Percentiles rank a stretch among this genome's conserved stretches.
Conservation (phyloP, 2,329 filamentous ascomycete genomes). For the Fusarium sp. region DNA sequence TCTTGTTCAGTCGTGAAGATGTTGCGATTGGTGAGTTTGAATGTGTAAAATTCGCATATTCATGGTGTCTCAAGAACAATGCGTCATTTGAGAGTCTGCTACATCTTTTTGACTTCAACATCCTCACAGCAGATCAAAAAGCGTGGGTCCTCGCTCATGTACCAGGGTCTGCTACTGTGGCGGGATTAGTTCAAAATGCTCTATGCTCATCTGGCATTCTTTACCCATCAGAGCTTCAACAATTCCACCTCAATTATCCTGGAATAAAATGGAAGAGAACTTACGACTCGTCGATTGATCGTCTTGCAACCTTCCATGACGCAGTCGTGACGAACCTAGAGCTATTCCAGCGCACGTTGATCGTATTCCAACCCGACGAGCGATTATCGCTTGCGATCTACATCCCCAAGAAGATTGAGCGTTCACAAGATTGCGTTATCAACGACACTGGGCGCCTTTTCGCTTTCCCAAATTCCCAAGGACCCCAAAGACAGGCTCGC, state of each 20-base stretch:
- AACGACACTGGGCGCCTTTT: background rate
- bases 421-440: background rate
- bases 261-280: background rate
- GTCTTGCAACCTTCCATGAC: background rate
- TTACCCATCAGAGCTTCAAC: background rate
- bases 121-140: background rate
- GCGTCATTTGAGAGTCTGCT: background rate
- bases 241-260: background rate
- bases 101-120: background rate
- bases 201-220: background rate
- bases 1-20: background rate
- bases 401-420: background rate
- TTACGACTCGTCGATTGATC: background rate
- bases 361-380: background rate
- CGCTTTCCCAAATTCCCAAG: background rate
- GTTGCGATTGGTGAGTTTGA: background rate
- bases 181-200: background rate
- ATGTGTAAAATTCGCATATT: background rate
- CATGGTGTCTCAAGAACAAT: background rate
- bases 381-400: background rate
- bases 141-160: background rate
- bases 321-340: background rate
- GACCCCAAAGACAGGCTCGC: background rate
- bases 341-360: background rate
- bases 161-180: fast-evolving